Evolutionary conservation across 2,329 filamentous ascomycete species (phyloP).

Genomic region (Pseudogymnoascus sp.): DNA sequence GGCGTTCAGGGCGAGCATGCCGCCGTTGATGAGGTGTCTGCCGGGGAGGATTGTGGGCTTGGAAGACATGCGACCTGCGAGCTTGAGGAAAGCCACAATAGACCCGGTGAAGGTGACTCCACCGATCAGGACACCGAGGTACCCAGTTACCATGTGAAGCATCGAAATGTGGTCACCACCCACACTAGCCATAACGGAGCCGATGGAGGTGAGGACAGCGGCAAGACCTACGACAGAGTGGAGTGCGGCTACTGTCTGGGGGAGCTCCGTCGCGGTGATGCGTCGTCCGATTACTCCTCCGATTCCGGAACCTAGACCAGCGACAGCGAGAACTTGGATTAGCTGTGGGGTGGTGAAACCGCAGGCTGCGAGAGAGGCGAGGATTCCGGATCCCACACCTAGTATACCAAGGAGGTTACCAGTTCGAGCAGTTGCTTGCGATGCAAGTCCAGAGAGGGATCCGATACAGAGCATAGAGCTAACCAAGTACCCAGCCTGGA

Average conservation of each 20-base stretch:
- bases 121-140: slow-evolving; percentile 77
- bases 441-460: slow-evolving; percentile 74
- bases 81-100: slow-evolving; percentile 82
- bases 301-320: slow-evolving; percentile 51
- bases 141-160: slow-evolving; percentile 78
- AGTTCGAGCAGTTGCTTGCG: slow-evolving; percentile 74
- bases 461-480: slow-evolving; percentile 78
- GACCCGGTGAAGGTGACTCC: slow-evolving; percentile 89
- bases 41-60: slow-evolving; percentile 67
- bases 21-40: slow-evolving; percentile 67
- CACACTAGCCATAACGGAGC: slow-evolving; percentile 72
- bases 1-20: slow-evolving; percentile 67
- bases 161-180: slow-evolving; percentile 56
- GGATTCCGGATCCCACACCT: slow-evolving; percentile 74
- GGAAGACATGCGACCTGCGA: slow-evolving; percentile 76
- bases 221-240: slow-evolving; percentile 88
- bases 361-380: slow-evolving; percentile 74
- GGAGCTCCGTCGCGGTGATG: slow-evolving; percentile 81
- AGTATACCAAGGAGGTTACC: slow-evolving; percentile 84
- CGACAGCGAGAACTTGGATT: slow-evolving; percentile 72
- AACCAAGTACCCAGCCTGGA: slow-evolving; percentile 81
- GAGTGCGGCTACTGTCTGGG: slow-evolving; percentile 81
- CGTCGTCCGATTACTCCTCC: slow-evolving; percentile 74
- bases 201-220: slow-evolving; percentile 81
- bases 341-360: slow-evolving; percentile 75